Base-by-base conservation (phyloP, 1,139 yeast genomes). In the Hansenula sp. region DNA sequence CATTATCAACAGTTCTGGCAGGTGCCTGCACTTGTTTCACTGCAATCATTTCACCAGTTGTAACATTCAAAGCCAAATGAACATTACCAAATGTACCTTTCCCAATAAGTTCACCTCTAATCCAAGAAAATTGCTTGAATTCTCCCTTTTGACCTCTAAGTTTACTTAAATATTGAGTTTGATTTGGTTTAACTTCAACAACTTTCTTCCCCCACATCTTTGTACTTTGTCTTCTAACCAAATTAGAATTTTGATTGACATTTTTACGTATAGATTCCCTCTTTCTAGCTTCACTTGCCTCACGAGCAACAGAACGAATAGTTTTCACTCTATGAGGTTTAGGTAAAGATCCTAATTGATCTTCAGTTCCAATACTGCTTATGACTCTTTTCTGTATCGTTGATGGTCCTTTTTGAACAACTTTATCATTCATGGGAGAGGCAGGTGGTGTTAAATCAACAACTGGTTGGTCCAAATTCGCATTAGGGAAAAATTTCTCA, bases 1-100 rank as follows among this genome's bases (percentile, higher is more conserved):
- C 66, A 41, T 70, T 77, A 13, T 65, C 62, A 14, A 69, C 60
- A 20, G 69, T 65, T 36, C 64, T 69, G 11, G 17, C 11, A 16
- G 88, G 83, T 6, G 84, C 84, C 8, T 76, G 80, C 6, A 92
- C 97, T 60, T 94, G 98, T 58, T 94, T 94, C 2, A 94, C 98
- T 0, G 99, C 99, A 66, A 94, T 82, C 96, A 94, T 90, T 56
- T 94, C 99, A 42, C 98, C 97, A 0, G 96, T 89, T 1, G 97
- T 92, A 14, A 89, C 94, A 61, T 94, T 94, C 56, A 94, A 72
- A 1, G 96, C 97, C 44, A 94, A 71, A 56, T 77, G 92, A 1
- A 94, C 98, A 34, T 87, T 82, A n/a, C 98, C 99, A 69, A 90
- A 94, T 0, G 97, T 90, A 0, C 99, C 99, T 44, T 90, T 79